Evolutionary conservation across 2,329 filamentous ascomycete species (phyloP).

Genomic region (Achaetomium macrosporum): DNA sequence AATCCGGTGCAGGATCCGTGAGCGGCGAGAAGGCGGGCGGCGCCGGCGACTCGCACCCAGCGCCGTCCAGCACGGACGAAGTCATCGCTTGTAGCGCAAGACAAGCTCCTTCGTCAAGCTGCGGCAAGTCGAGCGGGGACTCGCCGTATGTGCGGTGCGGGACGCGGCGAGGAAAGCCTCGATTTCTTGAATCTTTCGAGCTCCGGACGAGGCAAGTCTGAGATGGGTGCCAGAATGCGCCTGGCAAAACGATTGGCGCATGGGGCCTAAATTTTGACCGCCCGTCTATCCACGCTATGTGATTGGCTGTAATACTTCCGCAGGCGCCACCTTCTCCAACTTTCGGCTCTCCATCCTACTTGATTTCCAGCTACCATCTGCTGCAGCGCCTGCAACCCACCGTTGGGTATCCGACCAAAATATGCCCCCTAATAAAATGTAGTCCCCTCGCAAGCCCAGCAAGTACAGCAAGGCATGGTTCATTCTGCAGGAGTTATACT

Average conservation of each 20-base stretch:
- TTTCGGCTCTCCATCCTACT: neutral
- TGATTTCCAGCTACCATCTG: no score
- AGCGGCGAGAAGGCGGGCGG: conserved; percentile 26
- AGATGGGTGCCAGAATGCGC: conserved; percentile 18
- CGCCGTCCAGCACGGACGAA: conserved; percentile 41
- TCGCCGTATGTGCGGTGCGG: neutral
- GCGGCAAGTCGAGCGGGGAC: neutral
- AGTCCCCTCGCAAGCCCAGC: no score
- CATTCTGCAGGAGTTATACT: no score
- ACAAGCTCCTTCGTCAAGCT: conserved; percentile 51
- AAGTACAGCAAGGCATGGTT: no score
- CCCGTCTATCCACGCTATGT: neutral
- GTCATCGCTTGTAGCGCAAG: conserved; percentile 49
- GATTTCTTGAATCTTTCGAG: neutral
- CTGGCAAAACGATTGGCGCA: conserved; percentile 1
- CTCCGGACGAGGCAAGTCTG: neutral
- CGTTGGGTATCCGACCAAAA: no score
- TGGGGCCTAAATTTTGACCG: conserved; percentile 16
- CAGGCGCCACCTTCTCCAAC: conserved; percentile 5
- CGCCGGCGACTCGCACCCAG: conserved; percentile 23
- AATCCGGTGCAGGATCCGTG: conserved; percentile 20
- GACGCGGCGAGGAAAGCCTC: neutral
- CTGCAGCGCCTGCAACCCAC: no score
- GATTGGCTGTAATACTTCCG: conserved; percentile 13
- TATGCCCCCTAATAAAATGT: no score